A percentile compares a stretch with the other conserved stretches of the same genome.
These are phyloP conservation scores for Terana coerulea DNA, from an alignment of 768 basidiomycete genomes.

Conservation along the genomic window DNA sequence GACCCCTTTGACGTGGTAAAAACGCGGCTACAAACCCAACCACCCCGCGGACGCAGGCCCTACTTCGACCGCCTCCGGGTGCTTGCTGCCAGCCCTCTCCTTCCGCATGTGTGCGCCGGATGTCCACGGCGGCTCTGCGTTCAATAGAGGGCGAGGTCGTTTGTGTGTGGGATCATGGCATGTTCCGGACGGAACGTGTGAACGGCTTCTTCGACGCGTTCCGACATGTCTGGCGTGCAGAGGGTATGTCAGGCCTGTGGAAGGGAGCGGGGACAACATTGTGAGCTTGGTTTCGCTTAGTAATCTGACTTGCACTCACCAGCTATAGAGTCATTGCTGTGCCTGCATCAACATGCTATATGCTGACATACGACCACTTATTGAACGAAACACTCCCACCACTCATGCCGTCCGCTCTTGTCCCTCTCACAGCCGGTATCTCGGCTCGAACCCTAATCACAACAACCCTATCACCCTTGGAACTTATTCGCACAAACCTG, in stretches of 20 bases:
- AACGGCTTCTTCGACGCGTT: slow-evolving; percentile 86
- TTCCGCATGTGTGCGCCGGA: slow-evolving; percentile 61
- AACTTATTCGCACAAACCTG: slow-evolving; percentile 90
- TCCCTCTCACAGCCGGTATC: slow-evolving; percentile 80
- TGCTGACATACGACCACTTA: slow-evolving; percentile 93
- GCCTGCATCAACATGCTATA: slow-evolving; percentile 89
- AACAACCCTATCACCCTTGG: slow-evolving; percentile 79
- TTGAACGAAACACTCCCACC: slow-evolving; percentile 58
- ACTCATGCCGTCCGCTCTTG: slow-evolving; percentile 49
- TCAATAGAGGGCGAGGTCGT: slow-evolving; percentile 63
- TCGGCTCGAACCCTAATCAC: slow-evolving; percentile 78
- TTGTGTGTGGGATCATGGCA: slow-evolving; percentile 74
- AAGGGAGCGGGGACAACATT: slow-evolving; percentile 91
- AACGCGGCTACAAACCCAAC: slow-evolving; percentile 92
- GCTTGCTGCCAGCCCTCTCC: slow-evolving; percentile 69
- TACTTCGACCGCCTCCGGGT: slow-evolving; percentile 49
- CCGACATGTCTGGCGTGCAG: slow-evolving; percentile 71
- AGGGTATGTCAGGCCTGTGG: slow-evolving; percentile 88
- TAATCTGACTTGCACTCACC: slow-evolving; percentile 11
- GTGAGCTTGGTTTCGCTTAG: slow-evolving; percentile 42
- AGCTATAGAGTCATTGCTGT: slow-evolving; percentile 75
- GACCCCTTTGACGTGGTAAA: slow-evolving; percentile 99
- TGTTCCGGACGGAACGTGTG: slow-evolving; percentile 68
- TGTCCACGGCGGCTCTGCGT: slow-evolving; percentile 62
- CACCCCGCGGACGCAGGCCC: slow-evolving; percentile 35